Base-by-base conservation (phyloP, 495 filamentous ascomycete species). In the Neurospora cerealis region DNA sequence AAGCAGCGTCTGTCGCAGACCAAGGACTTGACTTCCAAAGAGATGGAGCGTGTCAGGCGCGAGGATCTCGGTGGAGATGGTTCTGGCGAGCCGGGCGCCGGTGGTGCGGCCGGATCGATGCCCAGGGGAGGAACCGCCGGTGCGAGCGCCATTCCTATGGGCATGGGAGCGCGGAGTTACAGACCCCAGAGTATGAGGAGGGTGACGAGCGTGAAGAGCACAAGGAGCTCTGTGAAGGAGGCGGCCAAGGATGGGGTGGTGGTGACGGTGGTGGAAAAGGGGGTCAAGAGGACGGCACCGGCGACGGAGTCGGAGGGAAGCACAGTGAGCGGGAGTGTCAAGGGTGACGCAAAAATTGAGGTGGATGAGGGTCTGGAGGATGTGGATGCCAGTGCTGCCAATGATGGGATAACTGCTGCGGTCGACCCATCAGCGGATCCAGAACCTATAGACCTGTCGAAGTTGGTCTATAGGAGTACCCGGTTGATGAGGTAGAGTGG, bases 1-100 rank as follows among this genome's bases (percentile, higher is more conserved):
- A 89, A 91, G 78, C 83, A 84, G 71, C 83, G 85, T 3, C 82
- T 91, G 34, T 77, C 73, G 17, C 89, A 92, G 77, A 87, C 90
- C 15, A 86, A 88, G 73, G 88, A 89, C 70, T 75, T 87, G 36
- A 88, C 90, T 5, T 83, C 88, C 72, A 80, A 83, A 54, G 84
- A 93, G 73, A 84, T 90, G 19, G 90, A 89, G 73, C 85, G 86
- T 39, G 74, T 89, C 70, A 76, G 83, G 73, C 75, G 76, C 2
- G 83, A 84, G 71, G 80, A 80, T 10, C 79, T 83, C 0, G 24
- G 24, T 32, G 54, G 75, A 80, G 2, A 74, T 73, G 17, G 40
- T 77, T 38, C 72, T 78, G 69, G 73, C 79, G 38, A 36, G 76
- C 32, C 77, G 73, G 69, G 79, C 79, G 54, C 73, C 71, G n/a